These are phyloP conservation scores for Sporothrix variecibatus DNA, from an alignment of 2,329 filamentous ascomycete species.

Conservation along the genomic window DNA sequence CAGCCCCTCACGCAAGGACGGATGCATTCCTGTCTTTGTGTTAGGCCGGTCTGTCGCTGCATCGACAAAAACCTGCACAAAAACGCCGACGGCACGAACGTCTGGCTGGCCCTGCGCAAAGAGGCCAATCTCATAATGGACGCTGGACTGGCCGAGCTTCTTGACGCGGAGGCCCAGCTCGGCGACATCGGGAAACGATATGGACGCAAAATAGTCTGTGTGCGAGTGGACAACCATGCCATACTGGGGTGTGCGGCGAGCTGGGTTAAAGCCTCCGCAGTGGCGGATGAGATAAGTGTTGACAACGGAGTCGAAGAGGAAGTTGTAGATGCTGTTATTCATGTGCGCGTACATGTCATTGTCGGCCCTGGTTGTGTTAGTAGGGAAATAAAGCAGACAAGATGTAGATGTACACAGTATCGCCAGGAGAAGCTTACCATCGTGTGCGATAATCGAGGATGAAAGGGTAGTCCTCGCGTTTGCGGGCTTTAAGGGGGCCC, in stretches of 20 bases:
- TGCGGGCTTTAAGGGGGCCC: constrained; percentile 59
- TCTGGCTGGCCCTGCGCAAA: constrained; percentile 73
- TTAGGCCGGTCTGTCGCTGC: constrained; percentile 69
- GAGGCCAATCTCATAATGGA: constrained; percentile 85
- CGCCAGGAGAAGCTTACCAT: constrained; percentile 68
- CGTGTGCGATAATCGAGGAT: constrained; percentile 80
- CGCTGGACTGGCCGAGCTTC: constrained; percentile 81
- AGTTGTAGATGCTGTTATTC: constrained; percentile 87
- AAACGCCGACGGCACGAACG: constrained; percentile 82
- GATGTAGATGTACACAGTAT: too few species aligned
- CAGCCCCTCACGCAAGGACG: constrained; percentile 59
- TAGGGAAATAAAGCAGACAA: neutral
- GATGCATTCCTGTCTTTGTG: constrained; percentile 60
- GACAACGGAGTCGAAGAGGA: constrained; percentile 84
- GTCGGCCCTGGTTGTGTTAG: constrained; percentile 65
- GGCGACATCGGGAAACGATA: constrained; percentile 78
- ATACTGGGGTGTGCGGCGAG: constrained; percentile 67
- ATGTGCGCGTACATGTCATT: constrained; percentile 95
- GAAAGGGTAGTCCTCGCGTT: constrained; percentile 73
- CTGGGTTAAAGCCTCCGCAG: constrained; percentile 68
- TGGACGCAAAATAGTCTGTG: constrained; percentile 80
- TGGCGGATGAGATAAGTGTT: constrained; percentile 84
- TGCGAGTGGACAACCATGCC: constrained; percentile 83
- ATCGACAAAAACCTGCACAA: constrained; percentile 88
- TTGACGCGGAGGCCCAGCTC: constrained; percentile 81